Evolutionary conservation across 768 basidiomycete species (phyloP), one percentile per base, ranked within the genome.

Genomic region (Pleurotus eryngii): DNA sequence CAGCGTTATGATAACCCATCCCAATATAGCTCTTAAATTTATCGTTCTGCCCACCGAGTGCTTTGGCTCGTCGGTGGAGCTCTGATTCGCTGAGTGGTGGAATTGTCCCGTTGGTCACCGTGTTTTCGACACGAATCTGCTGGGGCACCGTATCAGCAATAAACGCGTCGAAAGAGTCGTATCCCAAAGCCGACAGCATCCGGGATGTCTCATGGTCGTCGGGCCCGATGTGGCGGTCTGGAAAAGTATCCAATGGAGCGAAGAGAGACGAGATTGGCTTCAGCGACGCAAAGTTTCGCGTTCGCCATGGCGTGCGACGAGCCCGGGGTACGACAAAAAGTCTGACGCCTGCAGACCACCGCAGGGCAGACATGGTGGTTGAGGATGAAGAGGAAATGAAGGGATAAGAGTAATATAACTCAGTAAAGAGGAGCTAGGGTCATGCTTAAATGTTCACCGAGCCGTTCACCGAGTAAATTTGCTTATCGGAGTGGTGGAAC

Each of bases 1-100:
- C 92, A 3, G 95, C 93, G 62, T 87, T 87, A 68, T 95, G 92
- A 72, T 97, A 99, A 7, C 97, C 96, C 93, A 98, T 94, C 37
- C 97, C 97, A 67, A 98, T 99, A 71, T 94, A 98, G 67, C 87
- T 95, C 78, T 88, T 91, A 71, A 89, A 89, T 4, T 82, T 76
- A 72, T 87, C 83, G 73, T 99, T 98, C 68, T 82, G 78, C 14
- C 68, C 74, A n/a, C 86, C 95, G 8, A 98, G 74, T 63, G 81
- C 81, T 67, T 86, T 87, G 0, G 91, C 94, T 55, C 90, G 77
- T 17, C 76, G 72, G 55, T 87, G 76, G 42, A 99, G 78, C 73
- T 98, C 89, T 1, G 88, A 84, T 73, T 99, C 97, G 68, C 91
- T 94, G 59, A 92, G 77, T 1, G 87, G 78, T 4, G 84, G 80